phyloP scores from a whole-genome alignment of 2,329 filamentous ascomycete genomes.

The Aspergillus neoniger region DNA sequence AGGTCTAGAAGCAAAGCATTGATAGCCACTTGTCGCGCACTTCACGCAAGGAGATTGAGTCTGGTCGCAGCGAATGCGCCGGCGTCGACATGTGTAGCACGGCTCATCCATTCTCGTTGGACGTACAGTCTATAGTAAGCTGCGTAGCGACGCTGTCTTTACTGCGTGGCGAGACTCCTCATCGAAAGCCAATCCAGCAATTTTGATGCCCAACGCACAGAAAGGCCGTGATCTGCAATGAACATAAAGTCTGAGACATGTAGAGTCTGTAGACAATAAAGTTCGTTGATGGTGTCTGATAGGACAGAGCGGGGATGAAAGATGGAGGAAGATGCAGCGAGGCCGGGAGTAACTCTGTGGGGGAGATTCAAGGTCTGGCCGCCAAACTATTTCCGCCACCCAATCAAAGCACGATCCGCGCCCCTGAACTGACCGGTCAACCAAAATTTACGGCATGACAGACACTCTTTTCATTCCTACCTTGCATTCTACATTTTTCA shows the following conservation, averaged over 20 bases:
- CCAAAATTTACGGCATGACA: background rate
- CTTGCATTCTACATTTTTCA: background rate
- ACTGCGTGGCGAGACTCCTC: background rate
- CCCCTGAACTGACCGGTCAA: background rate
- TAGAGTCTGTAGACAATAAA: background rate
- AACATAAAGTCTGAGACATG: background rate
- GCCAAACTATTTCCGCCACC: background rate
- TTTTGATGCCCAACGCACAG: background rate
- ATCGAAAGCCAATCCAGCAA: background rate
- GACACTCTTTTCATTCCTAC: background rate
- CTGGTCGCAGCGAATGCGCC: slow-evolving; percentile 39
- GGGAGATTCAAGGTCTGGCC: too few relatives aligned
- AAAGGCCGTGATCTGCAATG: background rate
- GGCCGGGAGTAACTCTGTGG: background rate
- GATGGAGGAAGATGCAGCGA: background rate
- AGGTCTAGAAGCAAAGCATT: slow-evolving; percentile 37
- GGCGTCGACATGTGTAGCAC: slow-evolving; percentile 41
- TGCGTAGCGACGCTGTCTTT: background rate
- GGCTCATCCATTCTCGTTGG: slow-evolving; percentile 15
- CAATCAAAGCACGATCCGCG: background rate
- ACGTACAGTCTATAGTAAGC: background rate
- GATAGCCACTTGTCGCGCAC: slow-evolving; percentile 35
- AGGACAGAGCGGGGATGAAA: background rate
- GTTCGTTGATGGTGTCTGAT: background rate
- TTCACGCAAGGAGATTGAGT: slow-evolving; percentile 34